Base-by-base conservation (phyloP, 441 rosid genomes). In the Biscutella laevigata region DNA sequence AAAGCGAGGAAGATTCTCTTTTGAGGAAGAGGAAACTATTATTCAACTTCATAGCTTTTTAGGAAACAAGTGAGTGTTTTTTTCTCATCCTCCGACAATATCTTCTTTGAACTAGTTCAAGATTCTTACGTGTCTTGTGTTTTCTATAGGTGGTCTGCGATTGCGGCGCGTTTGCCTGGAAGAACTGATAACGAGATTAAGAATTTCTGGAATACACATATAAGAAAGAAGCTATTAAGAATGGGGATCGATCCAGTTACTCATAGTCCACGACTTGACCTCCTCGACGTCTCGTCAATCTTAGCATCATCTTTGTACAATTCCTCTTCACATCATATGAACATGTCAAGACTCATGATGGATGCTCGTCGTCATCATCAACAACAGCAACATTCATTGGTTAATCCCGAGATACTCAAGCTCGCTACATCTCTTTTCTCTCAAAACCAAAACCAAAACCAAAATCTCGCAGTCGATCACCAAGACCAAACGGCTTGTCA, bases 221-320 rank as follows among this genome's bases (percentile, higher is more conserved):
- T 90, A 19, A 50, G 98, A 36, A 91, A 87, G 65, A 77, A 63
- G 73, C 74, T 91, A 20, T 81, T 91, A 1, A 76, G 90, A 28
- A 87, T 83, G 90, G 98, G 96, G 42, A 84, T 91, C 7, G 98
- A 91, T 70, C 98, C 98, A 4, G 95, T 84, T 4, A 91, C 98
- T 35, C 98, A 91, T 25, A 74, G 71, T 60, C 98, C 95, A 0
- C 72, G 96, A 6, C 77, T 87, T 5, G 95, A 87, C 42, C 95
- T 91, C 53, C 87, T 86, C 7, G 89, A 89, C 29, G 72, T 84
- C 14, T 90, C 95, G 53, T 74, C 89, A 2, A 74, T 84, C 32
- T 61, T 89, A 7, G 69, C 72, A 55, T 74, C 95, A 5, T 73
- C 88, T 4, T 64, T 81, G 10, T 78, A 67, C 71, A 61, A 44